Evolutionary conservation across 1,139 yeast genomes (phyloP), one percentile per base, ranked within the genome.

Genomic region (Wickerhamomyces sp.): DNA sequence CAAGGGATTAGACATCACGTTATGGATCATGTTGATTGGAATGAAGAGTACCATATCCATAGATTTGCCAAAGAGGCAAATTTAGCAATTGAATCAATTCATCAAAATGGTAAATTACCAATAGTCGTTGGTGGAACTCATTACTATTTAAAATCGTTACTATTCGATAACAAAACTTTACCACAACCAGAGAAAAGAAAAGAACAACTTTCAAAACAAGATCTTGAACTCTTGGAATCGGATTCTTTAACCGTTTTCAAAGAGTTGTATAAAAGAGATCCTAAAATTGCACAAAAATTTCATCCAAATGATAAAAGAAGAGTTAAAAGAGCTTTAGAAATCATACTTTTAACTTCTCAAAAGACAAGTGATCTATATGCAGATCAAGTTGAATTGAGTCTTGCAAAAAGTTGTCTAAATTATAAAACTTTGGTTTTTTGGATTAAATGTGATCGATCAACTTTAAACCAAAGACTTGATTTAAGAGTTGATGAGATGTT

Each of bases 51-150:
- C 53, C 78, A 74, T 43, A 81, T 89, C n/a, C 95, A 85, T 50
- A 62, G 84, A 40, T 91, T 87, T 55, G 78, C 82, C 32, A 55
- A 66, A 26, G 96, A 88, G 47, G 96, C 96, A 15, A 41, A 58
- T 17, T 43, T 37, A 0, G 53, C 57, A 9, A 62, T 87, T 13
- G 70, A 72, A 0, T 82, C 78, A 28, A 79, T 89, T n/a, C 82
- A 81, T 38, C 41, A 55, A 0, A 56, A 82, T 25, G 86, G 86
- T 0, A 88, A 87, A 49, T 51, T 83, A 1, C 97, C 99, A 0
- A 83, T 91, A 6, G 60, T 93, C 0, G 89, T 91, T 3, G 99
- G 99, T 4, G 99, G 99, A 0, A 91, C 98, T 0, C 96, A 89
- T 54, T 91, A 91, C 55, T 91, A 91, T 55, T 64, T 88, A 26